These are phyloP conservation scores for Calycina herbarum DNA, from an alignment of 2,329 filamentous ascomycete species.

Conservation along the genomic window DNA sequence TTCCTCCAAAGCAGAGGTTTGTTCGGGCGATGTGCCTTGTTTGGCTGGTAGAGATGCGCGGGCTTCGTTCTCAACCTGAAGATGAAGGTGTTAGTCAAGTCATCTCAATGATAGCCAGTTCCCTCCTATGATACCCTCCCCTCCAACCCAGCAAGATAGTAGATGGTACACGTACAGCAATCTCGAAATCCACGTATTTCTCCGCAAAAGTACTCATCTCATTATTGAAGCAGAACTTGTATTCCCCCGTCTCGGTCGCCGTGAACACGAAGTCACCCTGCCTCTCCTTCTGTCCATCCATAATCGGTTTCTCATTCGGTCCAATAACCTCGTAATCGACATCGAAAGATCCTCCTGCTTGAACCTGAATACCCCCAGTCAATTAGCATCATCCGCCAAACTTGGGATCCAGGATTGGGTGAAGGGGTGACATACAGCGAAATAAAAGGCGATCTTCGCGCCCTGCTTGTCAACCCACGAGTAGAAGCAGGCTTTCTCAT, in stretches of 20 bases:
- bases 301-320: conserved; percentile 75
- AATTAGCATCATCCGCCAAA: conserved; percentile 10
- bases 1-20: conserved; percentile 86
- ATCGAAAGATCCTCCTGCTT: conserved; percentile 98
- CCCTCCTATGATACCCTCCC: not conserved
- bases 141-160: not conserved
- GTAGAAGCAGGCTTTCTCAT: conserved; percentile 97
- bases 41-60: conserved; percentile 82
- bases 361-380: conserved; percentile 62
- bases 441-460: conserved; percentile 96
- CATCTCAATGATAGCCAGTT: not conserved
- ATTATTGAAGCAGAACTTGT: conserved; percentile 98
- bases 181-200: conserved; percentile 98
- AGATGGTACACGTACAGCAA: conserved; percentile 63
- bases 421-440: conserved; percentile 69
- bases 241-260: conserved; percentile 82
- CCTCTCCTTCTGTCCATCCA: conserved; percentile 86
- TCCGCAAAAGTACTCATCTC: conserved; percentile 97
- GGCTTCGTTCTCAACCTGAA: conserved; percentile 84
- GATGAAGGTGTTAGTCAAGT: conserved; percentile 4
- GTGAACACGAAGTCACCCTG: conserved; percentile 99
- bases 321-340: conserved; percentile 88
- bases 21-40: conserved; percentile 83
- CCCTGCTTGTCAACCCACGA: conserved; percentile 73
- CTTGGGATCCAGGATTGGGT: too few relatives aligned